A percentile compares a stretch with the other conserved stretches of the same genome.
These are phyloP conservation scores for Capsicum chinense DNA, from an alignment of 257 asterid species.

Conservation along the genomic window DNA sequence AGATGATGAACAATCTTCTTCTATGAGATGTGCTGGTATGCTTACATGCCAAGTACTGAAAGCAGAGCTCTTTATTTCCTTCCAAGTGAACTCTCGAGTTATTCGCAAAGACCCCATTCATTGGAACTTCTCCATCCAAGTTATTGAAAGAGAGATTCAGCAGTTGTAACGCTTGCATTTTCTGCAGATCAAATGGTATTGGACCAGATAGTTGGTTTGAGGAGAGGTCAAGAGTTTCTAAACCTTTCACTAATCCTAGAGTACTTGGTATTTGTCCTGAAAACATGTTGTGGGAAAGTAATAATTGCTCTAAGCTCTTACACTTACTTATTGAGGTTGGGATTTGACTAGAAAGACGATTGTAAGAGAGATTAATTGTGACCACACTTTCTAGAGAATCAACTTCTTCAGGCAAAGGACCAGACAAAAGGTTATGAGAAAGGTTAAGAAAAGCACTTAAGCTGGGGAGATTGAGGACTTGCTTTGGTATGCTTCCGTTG, in stretches of 20 bases:
- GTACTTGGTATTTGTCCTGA: conserved; percentile 57
- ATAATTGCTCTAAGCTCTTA: conserved; percentile 51
- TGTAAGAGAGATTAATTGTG: conserved; percentile 50
- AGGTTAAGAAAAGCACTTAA: conserved; percentile 55
- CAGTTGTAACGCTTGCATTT: conserved; percentile 42
- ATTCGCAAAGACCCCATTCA: conserved; percentile 47
- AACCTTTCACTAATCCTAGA: conserved; percentile 45
- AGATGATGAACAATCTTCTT: conserved; percentile 25
- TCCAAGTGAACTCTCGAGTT: conserved; percentile 50
- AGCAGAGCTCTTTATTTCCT: conserved; percentile 51
- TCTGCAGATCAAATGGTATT: conserved; percentile 47
- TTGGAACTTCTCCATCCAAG: conserved; percentile 58
- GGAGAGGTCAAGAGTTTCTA: conserved; percentile 63
- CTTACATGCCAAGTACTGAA: conserved; percentile 28
- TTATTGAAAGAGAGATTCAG: conserved; percentile 60
- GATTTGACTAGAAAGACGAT: conserved; percentile 47
- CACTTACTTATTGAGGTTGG: conserved; percentile 51
- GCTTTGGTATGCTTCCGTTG: conserved; percentile 52
- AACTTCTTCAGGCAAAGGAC: conserved; percentile 56
- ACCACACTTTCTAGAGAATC: conserved; percentile 42
- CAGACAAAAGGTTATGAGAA: conserved; percentile 49
- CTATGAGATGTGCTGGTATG: neutral
- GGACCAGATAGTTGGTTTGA: conserved; percentile 51
- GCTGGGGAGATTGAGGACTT: conserved; percentile 45
- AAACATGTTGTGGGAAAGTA: conserved; percentile 48